phyloP scores from a whole-genome alignment of 371 early-diverging fungal species.

The Dipsacomyces acuminosporus region DNA sequence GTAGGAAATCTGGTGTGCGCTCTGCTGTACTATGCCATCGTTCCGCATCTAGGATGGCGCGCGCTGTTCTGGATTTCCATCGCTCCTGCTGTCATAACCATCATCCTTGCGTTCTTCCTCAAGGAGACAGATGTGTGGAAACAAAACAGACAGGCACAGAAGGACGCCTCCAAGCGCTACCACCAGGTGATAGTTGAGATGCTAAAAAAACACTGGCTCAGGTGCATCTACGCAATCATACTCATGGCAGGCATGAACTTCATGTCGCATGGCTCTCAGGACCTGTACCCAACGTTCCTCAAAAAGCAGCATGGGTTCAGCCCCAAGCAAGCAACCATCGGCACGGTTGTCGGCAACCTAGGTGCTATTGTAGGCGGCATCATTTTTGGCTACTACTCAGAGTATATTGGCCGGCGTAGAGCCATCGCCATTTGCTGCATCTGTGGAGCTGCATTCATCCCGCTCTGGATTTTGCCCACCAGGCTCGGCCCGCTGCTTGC shows the following conservation, averaged over 20 bases:
- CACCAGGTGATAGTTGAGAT: constrained; percentile 50
- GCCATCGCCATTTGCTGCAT: constrained; percentile 51
- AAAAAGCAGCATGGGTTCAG: constrained; percentile 54
- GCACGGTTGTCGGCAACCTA: constrained; percentile 56
- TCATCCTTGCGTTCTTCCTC: constrained; percentile 57
- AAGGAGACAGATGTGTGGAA: constrained; percentile 60
- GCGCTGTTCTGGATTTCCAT: constrained; percentile 65
- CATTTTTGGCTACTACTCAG: constrained; percentile 60
- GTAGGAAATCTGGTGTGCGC: constrained; percentile 63
- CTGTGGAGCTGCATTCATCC: constrained; percentile 58
- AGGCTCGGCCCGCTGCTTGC: constrained; percentile 47
- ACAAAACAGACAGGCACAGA: constrained; percentile 39
- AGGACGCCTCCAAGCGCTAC: constrained; percentile 17
- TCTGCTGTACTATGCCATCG: constrained; percentile 53
- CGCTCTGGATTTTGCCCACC: constrained; percentile 59
- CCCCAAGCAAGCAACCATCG: constrained; percentile 53
- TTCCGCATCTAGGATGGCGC: constrained; percentile 59
- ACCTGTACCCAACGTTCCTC: constrained; percentile 67
- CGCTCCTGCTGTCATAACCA: constrained; percentile 57
- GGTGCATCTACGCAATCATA: constrained; percentile 56
- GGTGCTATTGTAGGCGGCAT: constrained; percentile 70
- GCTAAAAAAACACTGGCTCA: constrained; percentile 53
- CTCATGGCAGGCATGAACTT: constrained; percentile 60
- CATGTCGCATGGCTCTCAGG: constrained; percentile 66
- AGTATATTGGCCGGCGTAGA: constrained; percentile 60